phyloP scores from a whole-genome alignment of 1,284 basidiomycete genomes.

The Pterulicium gracile region DNA sequence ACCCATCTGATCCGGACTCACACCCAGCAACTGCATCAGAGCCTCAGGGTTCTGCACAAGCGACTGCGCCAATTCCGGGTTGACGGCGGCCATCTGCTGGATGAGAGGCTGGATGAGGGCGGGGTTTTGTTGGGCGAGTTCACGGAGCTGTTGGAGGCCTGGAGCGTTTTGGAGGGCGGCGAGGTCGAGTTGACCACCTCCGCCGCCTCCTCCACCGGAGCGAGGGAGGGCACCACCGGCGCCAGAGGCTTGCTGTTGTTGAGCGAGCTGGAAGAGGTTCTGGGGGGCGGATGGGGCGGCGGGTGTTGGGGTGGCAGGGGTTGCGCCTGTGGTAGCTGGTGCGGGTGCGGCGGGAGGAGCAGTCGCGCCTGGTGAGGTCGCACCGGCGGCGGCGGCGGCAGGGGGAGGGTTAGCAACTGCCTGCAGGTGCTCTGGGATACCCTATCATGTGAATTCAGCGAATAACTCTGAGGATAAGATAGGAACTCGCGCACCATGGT shows the following conservation, averaged over 20 bases:
- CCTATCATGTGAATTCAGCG: constrained; percentile 31
- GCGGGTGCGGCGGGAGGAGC: constrained; percentile 22
- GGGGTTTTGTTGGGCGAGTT: constrained; percentile 70
- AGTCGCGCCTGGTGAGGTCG: constrained; percentile 19
- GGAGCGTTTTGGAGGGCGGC: constrained; percentile 48
- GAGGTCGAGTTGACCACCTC: constrained; percentile 33
- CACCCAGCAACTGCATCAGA: constrained; percentile 53
- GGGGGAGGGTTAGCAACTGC: constrained; percentile 30
- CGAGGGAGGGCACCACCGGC: constrained; percentile 21
- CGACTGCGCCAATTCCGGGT: constrained; percentile 65
- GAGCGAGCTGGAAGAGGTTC: constrained; percentile 37
- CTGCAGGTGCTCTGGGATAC: constrained; percentile 71
- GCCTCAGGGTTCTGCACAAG: constrained; percentile 63
- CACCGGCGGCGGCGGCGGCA: constrained; percentile 22
- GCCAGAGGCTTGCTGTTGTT: constrained; percentile 51
- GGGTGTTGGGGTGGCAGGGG: constrained; percentile 24
- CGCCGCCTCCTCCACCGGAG: constrained; percentile 21
- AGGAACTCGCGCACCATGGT: constrained; percentile 61
- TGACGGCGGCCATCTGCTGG: constrained; percentile 68
- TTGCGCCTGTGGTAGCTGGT: too few species aligned
- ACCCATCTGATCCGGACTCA: constrained; percentile 22
- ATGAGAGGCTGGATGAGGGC: constrained; percentile 68
- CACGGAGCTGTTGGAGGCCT: constrained; percentile 58
- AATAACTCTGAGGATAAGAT: constrained; percentile 5
- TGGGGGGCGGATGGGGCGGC: constrained; percentile 30